phyloP scores from a whole-genome alignment of 2,329 filamentous ascomycete species.

The Thielaviopsis musarum region DNA sequence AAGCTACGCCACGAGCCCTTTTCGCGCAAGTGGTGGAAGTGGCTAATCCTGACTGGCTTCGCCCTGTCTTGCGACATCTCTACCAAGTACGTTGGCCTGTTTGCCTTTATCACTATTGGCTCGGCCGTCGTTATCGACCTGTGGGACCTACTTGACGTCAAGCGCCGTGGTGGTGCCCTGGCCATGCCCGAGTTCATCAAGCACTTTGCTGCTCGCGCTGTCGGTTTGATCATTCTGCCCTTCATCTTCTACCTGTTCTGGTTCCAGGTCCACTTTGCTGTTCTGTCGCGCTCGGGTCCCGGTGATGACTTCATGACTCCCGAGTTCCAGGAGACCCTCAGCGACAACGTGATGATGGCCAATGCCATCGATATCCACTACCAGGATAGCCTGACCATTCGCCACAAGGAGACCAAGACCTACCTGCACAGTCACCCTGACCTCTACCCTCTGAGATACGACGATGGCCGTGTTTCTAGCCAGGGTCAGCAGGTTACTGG shows the following conservation, averaged over 20 bases:
- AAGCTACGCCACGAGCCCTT: slow-evolving; percentile 84
- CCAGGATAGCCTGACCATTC: slow-evolving; percentile 72
- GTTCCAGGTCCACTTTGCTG: slow-evolving; percentile 98
- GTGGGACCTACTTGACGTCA: slow-evolving; percentile 86
- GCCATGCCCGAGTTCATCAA: slow-evolving; percentile 65
- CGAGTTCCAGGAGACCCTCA: slow-evolving; percentile 92
- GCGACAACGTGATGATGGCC: slow-evolving; percentile 82
- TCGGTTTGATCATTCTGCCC: slow-evolving; percentile 75
- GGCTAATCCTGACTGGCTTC: slow-evolving; percentile 89
- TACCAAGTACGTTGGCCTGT: slow-evolving; percentile 91
- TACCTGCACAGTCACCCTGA: slow-evolving; percentile 90
- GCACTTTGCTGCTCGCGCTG: slow-evolving; percentile 75
- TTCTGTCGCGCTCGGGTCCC: slow-evolving; percentile 74
- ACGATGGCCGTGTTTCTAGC: slow-evolving; percentile 91
- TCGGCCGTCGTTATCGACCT: slow-evolving; percentile 86
- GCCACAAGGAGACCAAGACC: slow-evolving; percentile 93
- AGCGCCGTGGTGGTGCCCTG: slow-evolving; percentile 66
- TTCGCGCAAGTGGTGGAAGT: slow-evolving; percentile 98
- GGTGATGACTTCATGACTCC: slow-evolving; percentile 98
- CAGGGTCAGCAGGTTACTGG: slow-evolving; percentile 97
- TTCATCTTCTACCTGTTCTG: slow-evolving; percentile 99
- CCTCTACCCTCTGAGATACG: slow-evolving; percentile 81
- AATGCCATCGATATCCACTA: slow-evolving; percentile 79
- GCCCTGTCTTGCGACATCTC: slow-evolving; percentile 94
- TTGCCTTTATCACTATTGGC: slow-evolving; percentile 94